Conservation (phyloP, 2,329 filamentous ascomycete species). For the Apiospora saccharicola region DNA sequence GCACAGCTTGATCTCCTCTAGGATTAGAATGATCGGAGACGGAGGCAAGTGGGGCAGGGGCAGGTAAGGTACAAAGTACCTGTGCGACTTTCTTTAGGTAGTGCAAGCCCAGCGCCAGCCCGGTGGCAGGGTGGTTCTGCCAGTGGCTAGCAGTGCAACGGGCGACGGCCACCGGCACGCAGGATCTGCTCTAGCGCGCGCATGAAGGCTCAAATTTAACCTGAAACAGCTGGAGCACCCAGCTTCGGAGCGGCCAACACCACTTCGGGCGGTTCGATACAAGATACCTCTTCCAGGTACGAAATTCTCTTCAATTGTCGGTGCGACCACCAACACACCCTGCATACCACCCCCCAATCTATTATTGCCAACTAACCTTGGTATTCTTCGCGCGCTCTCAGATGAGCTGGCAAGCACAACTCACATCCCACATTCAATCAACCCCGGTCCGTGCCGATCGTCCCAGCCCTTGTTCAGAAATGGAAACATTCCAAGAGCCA, state of each 20-base stretch:
- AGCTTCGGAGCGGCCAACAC: slow-evolving; percentile 11
- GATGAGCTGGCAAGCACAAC: slow-evolving; percentile 18
- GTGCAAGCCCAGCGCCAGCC: neutral
- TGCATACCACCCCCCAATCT: slow-evolving; percentile 6
- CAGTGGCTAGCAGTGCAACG: slow-evolving; percentile 3
- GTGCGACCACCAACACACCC: neutral
- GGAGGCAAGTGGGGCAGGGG: neutral
- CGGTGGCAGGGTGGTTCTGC: neutral
- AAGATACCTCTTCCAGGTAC: neutral
- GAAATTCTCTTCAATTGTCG: neutral
- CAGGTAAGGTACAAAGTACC: neutral
- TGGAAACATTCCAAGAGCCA: slow-evolving; percentile 20
- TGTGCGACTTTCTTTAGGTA: neutral
- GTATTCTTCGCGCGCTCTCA: neutral
- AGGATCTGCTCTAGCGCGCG: slow-evolving; percentile 8
- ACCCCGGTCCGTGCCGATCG: slow-evolving; percentile 15
- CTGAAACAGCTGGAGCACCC: slow-evolving; percentile 16
- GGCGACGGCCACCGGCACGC: neutral
- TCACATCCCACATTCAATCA: slow-evolving; percentile 7
- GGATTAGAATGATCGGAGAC: slow-evolving; percentile 18
- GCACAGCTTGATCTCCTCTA: slow-evolving; percentile 11
- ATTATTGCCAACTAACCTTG: neutral
- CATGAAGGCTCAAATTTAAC: slow-evolving; percentile 21
- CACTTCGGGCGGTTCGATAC: slow-evolving; percentile 3
- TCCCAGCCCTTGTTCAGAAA: slow-evolving; percentile 2